Percentiles rank a stretch among this genome's conserved stretches.
phyloP scores from a whole-genome alignment of 2,329 filamentous ascomycete species.

The Chrysoporthe deuterocubensis region DNA sequence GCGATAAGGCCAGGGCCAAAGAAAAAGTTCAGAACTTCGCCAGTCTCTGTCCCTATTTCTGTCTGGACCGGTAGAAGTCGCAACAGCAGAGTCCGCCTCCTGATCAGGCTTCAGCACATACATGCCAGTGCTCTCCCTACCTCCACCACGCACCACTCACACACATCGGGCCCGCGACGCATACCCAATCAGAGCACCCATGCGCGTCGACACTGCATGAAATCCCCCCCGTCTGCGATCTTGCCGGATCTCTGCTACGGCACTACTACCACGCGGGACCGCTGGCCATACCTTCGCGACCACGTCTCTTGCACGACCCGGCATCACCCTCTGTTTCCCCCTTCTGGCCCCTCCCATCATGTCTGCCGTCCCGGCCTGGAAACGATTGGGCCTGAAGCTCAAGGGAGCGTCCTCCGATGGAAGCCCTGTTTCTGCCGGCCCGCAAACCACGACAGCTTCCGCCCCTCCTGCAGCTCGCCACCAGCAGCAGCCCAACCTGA shows the following conservation, averaged over 20 bases:
- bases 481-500: conserved; percentile 35
- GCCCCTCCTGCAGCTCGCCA: conserved; percentile 31
- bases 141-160: conserved; percentile 9
- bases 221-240: conserved; percentile 11
- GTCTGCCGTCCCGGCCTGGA: conserved; percentile 61
- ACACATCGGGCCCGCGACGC: conserved; percentile 12
- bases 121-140: conserved; percentile 20
- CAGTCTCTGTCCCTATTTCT: conserved; percentile 12
- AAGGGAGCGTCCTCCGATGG: conserved; percentile 49
- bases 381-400: conserved; percentile 66
- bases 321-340: conserved; percentile 23
- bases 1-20: conserved; percentile 17
- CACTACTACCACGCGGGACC: conserved; percentile 5
- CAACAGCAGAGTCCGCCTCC: conserved; percentile 9
- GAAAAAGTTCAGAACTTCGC: conserved; percentile 16
- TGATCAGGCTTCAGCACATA: conserved; percentile 26
- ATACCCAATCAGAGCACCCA: conserved; percentile 25
- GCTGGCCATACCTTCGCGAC: conserved; percentile 25
- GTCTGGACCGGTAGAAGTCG: conserved; percentile 11
- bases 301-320: conserved; percentile 26
- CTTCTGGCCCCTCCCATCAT: conserved; percentile 42
- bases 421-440: conserved; percentile 35
- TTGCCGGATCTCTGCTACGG: conserved; percentile 10
- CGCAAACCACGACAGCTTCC: conserved; percentile 30
- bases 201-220: conserved; percentile 23